These are phyloP conservation scores for Backusella tuberculispora DNA, from an alignment of 192 early-diverging fungal genomes.

Conservation along the genomic window DNA sequence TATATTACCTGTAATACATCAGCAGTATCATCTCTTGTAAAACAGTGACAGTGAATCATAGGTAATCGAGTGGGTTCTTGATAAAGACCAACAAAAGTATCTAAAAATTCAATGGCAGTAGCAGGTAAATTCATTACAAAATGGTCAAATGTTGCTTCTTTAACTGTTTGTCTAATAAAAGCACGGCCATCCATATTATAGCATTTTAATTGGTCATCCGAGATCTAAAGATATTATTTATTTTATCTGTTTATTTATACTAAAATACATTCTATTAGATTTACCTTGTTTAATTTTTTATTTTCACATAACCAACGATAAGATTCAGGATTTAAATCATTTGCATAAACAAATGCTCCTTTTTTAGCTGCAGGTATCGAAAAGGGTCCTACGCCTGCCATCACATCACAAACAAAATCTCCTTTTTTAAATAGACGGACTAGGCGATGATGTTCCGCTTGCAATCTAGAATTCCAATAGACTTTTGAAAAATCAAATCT, in stretches of 20 bases:
- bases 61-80: constrained; percentile 60
- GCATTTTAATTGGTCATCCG: constrained; percentile 33
- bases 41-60: constrained; percentile 94
- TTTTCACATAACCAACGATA: constrained; percentile 83
- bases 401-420: constrained; percentile 89
- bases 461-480: constrained; percentile 99
- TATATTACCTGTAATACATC: constrained; percentile 65
- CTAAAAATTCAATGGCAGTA: constrained; percentile 88
- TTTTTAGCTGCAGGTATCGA: constrained; percentile 89
- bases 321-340: constrained; percentile 95
- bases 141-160: constrained; percentile 83
- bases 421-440: constrained; percentile 72
- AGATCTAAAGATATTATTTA: constrained; percentile 33
- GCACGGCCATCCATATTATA: constrained; percentile 92
- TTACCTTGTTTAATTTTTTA: constrained; percentile 84
- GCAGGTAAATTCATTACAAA: constrained; percentile 99
- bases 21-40: constrained; percentile 78
- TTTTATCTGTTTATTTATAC: constrained; percentile 32
- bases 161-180: constrained; percentile 82
- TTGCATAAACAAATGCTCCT: constrained; percentile 88
- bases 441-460: constrained; percentile 93
- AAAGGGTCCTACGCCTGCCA: constrained; percentile 98
- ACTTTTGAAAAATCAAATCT: constrained; percentile 95
- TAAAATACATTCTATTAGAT: too few relatives aligned
- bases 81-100: constrained; percentile 23